Percentiles rank a stretch among this genome's conserved stretches.
Conservation (phyloP, 2,329 filamentous ascomycete genomes). For the Aspergillus pseudoterreus region DNA sequence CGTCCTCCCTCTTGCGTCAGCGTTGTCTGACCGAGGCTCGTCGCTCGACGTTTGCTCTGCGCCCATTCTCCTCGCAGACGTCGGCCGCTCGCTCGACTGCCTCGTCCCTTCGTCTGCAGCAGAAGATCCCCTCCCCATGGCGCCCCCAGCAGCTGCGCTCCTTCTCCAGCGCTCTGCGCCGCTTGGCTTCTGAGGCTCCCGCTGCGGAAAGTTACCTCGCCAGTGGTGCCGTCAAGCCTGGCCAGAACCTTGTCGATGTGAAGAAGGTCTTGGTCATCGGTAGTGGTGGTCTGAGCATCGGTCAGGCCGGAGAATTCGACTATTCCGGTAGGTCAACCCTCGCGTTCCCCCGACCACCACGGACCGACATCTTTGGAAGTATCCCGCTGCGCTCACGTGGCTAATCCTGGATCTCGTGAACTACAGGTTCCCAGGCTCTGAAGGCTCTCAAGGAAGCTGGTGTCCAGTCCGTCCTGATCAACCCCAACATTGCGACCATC, state of each 20-base stretch:
- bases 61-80: slow-evolving; percentile 36
- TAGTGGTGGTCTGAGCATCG: slow-evolving; percentile 91
- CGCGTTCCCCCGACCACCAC: not conserved
- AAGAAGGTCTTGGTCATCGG: slow-evolving; percentile 98
- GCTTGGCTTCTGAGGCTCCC: slow-evolving; percentile 51
- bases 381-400: not conserved
- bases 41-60: slow-evolving; percentile 32
- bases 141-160: slow-evolving; percentile 41
- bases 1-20: slow-evolving; percentile 39
- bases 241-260: slow-evolving; percentile 75
- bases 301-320: slow-evolving; percentile 96
- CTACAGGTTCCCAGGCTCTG: slow-evolving; percentile 82
- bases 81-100: slow-evolving; percentile 27
- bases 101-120: slow-evolving; percentile 33
- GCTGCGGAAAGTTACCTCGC: slow-evolving; percentile 83
- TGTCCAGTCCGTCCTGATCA: slow-evolving; percentile 86
- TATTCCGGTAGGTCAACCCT: slow-evolving; percentile 76
- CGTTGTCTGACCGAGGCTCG: slow-evolving; percentile 38
- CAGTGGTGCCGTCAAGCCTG: slow-evolving; percentile 77
- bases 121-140: slow-evolving; percentile 33
- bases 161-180: slow-evolving; percentile 40
- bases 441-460: slow-evolving; percentile 96
- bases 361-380: not conserved
- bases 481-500: slow-evolving; percentile 97
- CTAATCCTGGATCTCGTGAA: slow-evolving; percentile 16